Evolutionary conservation across 2,329 filamentous ascomycete genomes (phyloP).

Genomic region (Arthroderma sp.): DNA sequence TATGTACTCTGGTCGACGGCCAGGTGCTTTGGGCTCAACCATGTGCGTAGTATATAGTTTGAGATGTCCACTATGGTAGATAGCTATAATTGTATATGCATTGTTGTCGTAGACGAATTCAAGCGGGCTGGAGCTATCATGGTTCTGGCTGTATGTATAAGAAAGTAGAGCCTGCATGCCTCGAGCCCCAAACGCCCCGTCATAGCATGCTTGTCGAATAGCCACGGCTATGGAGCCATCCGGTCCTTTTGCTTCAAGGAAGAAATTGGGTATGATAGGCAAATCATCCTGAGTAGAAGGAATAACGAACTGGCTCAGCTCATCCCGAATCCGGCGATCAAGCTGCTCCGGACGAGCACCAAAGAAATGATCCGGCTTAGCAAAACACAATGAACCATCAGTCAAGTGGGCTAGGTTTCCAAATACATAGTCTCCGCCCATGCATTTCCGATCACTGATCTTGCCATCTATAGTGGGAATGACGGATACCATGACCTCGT

Average conservation of each 20-base stretch:
- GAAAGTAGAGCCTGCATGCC: constrained; percentile 28
- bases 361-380: constrained; percentile 22
- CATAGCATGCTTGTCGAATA: constrained; percentile 23
- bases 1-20: constrained; percentile 4
- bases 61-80: constrained; percentile 5
- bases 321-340: constrained; percentile 15
- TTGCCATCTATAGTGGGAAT: constrained; percentile 21
- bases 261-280: constrained; percentile 19
- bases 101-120: constrained; percentile 24
- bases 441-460: constrained; percentile 10
- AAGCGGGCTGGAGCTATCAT: constrained; percentile 14
- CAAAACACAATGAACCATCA: constrained; percentile 11
- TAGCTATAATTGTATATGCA: constrained; percentile 24
- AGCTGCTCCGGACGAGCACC: constrained; percentile 19
- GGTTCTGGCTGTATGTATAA: constrained; percentile 12
- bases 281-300: constrained; percentile 13
- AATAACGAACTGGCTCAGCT: constrained; percentile 16
- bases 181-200: constrained; percentile 26
- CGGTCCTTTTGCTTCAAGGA: constrained; percentile 30
- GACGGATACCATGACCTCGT: constrained; percentile 21
- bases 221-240: constrained; percentile 19
- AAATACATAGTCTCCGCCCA: constrained; percentile 18
- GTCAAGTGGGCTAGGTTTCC: constrained; percentile 26
- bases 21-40: not conserved
- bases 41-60: constrained; percentile 7